A percentile compares a stretch with the other conserved stretches of the same genome.
Conservation (phyloP, 257 asterid genomes). For the Solanum rostratum region DNA sequence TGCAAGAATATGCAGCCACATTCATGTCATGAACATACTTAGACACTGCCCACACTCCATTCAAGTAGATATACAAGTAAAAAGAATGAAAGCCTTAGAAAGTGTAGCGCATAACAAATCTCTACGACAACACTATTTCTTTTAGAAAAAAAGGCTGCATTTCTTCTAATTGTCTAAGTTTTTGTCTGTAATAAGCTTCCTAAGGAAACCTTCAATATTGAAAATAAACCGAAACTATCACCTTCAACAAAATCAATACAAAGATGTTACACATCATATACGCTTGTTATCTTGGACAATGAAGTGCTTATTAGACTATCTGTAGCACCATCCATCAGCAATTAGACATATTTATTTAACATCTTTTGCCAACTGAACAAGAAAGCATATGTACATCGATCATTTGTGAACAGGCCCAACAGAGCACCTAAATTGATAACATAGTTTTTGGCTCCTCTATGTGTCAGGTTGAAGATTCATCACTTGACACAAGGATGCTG, state of each 20-base stretch:
- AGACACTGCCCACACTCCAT: not conserved
- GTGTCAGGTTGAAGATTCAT: not conserved
- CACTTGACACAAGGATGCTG: not conserved
- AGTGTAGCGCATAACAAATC: not conserved
- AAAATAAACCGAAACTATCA: not conserved
- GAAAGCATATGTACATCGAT: not conserved
- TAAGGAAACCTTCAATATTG: not conserved
- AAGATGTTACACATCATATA: not conserved
- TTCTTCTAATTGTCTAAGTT: not conserved
- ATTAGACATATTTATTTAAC: not conserved
- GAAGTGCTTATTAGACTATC: not conserved
- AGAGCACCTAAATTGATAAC: not conserved
- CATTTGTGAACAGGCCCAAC: not conserved
- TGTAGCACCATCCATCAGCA: not conserved
- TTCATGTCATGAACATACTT: not conserved
- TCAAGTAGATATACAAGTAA: not conserved
- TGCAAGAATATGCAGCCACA: constrained; percentile 7
- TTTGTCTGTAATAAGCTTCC: not conserved
- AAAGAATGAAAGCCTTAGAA: not conserved
- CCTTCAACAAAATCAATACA: not conserved
- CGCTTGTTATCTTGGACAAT: not conserved
- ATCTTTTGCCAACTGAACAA: not conserved
- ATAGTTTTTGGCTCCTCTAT: not conserved
- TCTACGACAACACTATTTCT: not conserved
- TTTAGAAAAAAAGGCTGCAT: too few relatives aligned